Base-by-base conservation (phyloP, 2,329 filamentous ascomycete genomes). In the Penicillium sp. region DNA sequence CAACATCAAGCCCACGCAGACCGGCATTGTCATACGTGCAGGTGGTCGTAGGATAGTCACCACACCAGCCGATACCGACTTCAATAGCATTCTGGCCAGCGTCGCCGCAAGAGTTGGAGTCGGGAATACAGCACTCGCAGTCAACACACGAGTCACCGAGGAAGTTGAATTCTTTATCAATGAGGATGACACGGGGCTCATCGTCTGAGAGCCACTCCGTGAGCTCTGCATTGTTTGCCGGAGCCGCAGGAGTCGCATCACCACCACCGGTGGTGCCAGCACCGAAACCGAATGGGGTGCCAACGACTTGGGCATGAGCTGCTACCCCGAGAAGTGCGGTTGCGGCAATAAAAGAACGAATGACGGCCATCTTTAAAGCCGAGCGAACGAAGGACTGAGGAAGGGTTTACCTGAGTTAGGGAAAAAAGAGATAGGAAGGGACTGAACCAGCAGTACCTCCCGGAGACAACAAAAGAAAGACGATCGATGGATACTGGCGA, bases 251-350 rank as follows among this genome's bases (percentile, higher is more conserved):
- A 4, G 77, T 74, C 13, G 83, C 85, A 63, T 68, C 78, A 58
- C 85, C 86, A 67, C 87, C 87, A 51, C 87, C 87, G 9, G 86
- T 89, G 26, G 85, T 83, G 53, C 84, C 84, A 57, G 73, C 71
- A 11, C 80, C 82, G 63, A 83, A 83, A 41, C 82, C 82, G 56
- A 80, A 75, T 8, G 80, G 71, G 35, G 75, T 66, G 8, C 72
- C 70, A 7, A 66, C 63, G 17, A 74, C 71, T 19, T 69, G 62
- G 29, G 70, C 69, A 6, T 61, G 62, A 9, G 61, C 64, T 38
- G 64, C 64, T n/a, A 56, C 65, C 47, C 67, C 62, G 11, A 72
- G 49, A 15, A 72, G 56, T 44, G 66, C 64, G n/a, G 65, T 50
- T 31, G 62, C 62, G 13, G 64, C 54, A 19, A 71, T 19, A 23